These are phyloP conservation scores for Paulownia fortunei DNA, from an alignment of 257 asterid genomes.

Conservation along the genomic window DNA sequence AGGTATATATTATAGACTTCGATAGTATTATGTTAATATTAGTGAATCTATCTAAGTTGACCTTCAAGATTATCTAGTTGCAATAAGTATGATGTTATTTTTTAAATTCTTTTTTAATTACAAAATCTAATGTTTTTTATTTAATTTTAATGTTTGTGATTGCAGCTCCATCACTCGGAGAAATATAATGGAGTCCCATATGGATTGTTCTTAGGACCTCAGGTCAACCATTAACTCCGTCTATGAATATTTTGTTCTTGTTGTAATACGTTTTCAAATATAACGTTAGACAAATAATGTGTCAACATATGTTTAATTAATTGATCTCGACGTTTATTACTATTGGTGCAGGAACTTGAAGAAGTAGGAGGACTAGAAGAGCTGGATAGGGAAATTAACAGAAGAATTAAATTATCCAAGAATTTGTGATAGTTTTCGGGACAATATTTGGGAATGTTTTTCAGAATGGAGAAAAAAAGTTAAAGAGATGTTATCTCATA, in stretches of 20 bases:
- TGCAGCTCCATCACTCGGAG: conserved; percentile 88
- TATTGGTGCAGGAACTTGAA: conserved; percentile 64
- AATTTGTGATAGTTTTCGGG: conserved; percentile 14
- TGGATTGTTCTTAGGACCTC: conserved; percentile 84
- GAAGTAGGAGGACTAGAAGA: conserved; percentile 73
- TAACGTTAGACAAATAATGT: neutral
- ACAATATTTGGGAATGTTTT: neutral
- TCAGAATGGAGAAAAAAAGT: neutral
- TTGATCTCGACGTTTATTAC: neutral
- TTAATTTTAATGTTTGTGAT: conserved; percentile 24
- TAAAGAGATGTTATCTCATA: neutral
- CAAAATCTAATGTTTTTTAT: neutral
- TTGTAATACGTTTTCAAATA: neutral
- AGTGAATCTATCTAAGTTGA: neutral
- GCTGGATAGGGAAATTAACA: conserved; percentile 67
- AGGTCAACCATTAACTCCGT: conserved; percentile 39
- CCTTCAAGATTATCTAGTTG: neutral
- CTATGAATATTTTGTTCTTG: neutral
- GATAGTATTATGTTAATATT: neutral
- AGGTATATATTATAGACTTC: conserved; percentile 45
- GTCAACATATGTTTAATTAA: too few species aligned
- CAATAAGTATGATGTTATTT: neutral
- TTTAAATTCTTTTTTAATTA: neutral
- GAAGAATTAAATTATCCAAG: conserved; percentile 60
- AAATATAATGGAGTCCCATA: conserved; percentile 87